Base-by-base conservation (phyloP, 2,329 filamentous ascomycete species). In the Trichothecium sympodiale region DNA sequence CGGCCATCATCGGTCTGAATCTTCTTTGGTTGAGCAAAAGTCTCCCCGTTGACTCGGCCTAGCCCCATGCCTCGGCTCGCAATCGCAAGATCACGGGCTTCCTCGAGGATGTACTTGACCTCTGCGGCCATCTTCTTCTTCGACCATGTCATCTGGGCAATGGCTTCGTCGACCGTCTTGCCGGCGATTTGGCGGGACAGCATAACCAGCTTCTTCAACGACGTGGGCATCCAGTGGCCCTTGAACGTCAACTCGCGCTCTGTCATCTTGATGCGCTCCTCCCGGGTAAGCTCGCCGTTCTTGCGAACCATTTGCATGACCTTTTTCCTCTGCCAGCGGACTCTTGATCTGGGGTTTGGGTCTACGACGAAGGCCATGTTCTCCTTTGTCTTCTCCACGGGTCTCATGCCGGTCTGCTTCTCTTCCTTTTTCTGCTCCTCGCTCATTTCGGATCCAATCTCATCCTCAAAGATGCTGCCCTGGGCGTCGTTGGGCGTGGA, bases 111-210 rank as follows among this genome's bases (percentile, higher is more conserved):
- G 52, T 77, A 79, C 46, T 74, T 65, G 18, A 96, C 76, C 51
- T 94, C 86, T 46, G 74, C 67, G 6, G 89, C 84, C 43, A 82
- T 83, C 65, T 87, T 89, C 74, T 98, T 98, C 67, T 86, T 85
- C 57, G 81, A 89, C 65, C 89, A 96, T 38, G 80, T 76, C 85
- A 98, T 94, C 68, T 98, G 91, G 37, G 83, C 63, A 46, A 96
- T 84, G 12, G 91, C 91, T 26, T 98, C 88, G 39, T 93, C 86
- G 41, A 98, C 69, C n/a, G 80, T 80, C 72, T 95, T 96, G 46
- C 91, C 91, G 3, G 78, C 72, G 52, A 98, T 91, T 63, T 96
- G 91, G 37, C 82, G 77, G 17, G 89, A 80, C 34, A 98, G 64
- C 49, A 83, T 80, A 35, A 81, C 79, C 37, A 98, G 70, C 66